Base-by-base conservation (phyloP, 805 yeast species). In the Saccharomycopsis olivae region DNA sequence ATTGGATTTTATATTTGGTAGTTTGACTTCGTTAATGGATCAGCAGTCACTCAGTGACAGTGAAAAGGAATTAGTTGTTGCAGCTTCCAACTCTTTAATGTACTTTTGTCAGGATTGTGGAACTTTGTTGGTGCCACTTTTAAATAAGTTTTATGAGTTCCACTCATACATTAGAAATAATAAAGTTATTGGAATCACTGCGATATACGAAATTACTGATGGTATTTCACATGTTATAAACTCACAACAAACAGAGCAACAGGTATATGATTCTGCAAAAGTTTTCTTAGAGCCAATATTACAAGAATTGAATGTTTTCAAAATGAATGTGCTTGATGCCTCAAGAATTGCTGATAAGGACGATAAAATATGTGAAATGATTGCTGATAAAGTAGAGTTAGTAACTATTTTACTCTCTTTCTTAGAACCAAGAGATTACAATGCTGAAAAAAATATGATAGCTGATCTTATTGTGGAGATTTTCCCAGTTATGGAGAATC, bases 81-180 rank as follows among this genome's bases (percentile, higher is more conserved):
- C 98, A 1, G 85, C 96, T 0, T 80, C 96, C 0, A 88, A 84
- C 58, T 94, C 99, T 0, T 68, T 92, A 52, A 85, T 86, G 88
- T 89, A 76, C 55, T 85, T 92, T 53, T 88, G 96, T 61, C 82
- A 84, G 53, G 98, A 94, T 59, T 92, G 98, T 53, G 71, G 88
- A 0, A 52, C 57, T 10, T 64, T 76, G 13, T 62, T 92, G 49
- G 71, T 76, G 15, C 69, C 70, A 35, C 84, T 71, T 55, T 62
- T 86, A 49, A 85, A 76, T 40, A 94, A 86, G 56, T 65, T 92
- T 41, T 75, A 78, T 50, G 67, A 73, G 47, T 76, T 92, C 45
- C 89, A 86, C 59, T 71, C 72, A 38, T 66, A 65, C 43, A 65
- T 79, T 21, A 57, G 57, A 23, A 64, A 62, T 39, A 64, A 70